Conservation (phyloP, 2,329 filamentous ascomycete species). For the Alternaria arborescens region DNA sequence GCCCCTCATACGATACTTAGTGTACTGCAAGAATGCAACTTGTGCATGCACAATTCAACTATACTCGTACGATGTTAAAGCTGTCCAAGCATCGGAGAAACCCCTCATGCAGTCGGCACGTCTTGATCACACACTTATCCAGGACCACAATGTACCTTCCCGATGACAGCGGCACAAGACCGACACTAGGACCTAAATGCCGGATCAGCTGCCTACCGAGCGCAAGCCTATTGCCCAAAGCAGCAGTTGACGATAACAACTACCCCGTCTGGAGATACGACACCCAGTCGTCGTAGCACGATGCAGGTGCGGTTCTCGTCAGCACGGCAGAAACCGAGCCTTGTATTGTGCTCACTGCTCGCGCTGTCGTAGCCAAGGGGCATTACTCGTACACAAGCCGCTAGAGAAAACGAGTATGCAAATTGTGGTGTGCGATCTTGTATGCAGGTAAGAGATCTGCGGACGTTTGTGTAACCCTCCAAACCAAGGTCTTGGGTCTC, state of each 20-base stretch:
- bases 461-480: conserved; percentile 14
- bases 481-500: conserved; percentile 13
- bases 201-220: conserved; percentile 19
- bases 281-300: conserved; percentile 26
- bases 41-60: conserved; percentile 5
- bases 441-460: conserved; percentile 17
- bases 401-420: not conserved
- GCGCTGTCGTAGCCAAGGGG: conserved; percentile 10
- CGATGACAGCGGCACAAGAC: conserved; percentile 9
- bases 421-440: conserved; percentile 19
- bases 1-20: not conserved
- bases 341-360: conserved; percentile 8
- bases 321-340: conserved; percentile 6
- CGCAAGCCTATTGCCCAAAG: conserved; percentile 16
- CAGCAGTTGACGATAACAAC: conserved; percentile 32
- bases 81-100: not conserved
- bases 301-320: conserved; percentile 30
- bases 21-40: not conserved
- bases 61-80: conserved; percentile 1
- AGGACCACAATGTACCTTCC: conserved; percentile 5
- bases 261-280: conserved; percentile 4
- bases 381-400: conserved; percentile 7
- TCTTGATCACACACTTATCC: conserved; percentile 10
- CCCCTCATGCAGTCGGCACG: conserved; percentile 7
- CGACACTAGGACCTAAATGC: conserved; percentile 19